Conservation (phyloP, 2,329 filamentous ascomycete species). For the Neonectria hederae region DNA sequence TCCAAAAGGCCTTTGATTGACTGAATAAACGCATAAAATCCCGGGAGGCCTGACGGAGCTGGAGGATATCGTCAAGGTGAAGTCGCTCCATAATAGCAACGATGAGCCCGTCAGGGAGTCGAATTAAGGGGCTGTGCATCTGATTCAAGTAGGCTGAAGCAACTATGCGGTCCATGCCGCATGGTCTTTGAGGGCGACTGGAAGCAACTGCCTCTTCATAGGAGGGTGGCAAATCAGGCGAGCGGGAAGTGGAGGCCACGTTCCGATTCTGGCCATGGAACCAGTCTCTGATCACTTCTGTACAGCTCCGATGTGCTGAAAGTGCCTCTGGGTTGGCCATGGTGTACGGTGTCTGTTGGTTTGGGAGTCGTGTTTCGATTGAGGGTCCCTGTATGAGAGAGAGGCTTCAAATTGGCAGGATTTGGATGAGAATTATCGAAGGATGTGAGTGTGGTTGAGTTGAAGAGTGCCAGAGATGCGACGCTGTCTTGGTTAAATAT, state of each 20-base stretch:
- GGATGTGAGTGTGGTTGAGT: background rate
- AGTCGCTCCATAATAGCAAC: constrained; percentile 15
- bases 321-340: constrained; percentile 1
- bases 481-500: background rate
- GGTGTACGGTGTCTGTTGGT: background rate
- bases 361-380: background rate
- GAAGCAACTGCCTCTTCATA: constrained; percentile 3
- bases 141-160: constrained; percentile 13
- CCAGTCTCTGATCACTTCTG: background rate
- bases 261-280: background rate
- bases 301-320: background rate
- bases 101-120: constrained; percentile 13
- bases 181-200: background rate
- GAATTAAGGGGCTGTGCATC: constrained; percentile 7
- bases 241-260: background rate
- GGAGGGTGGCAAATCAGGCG: background rate
- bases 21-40: constrained; percentile 21
- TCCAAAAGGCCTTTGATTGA: constrained; percentile 1
- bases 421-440: background rate
- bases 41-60: constrained; percentile 10
- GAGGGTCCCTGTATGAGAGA: background rate
- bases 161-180: constrained; percentile 2
- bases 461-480: background rate
- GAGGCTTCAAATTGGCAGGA: background rate
- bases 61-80: constrained; percentile 8